These are phyloP conservation scores for Entamoeba dispar DNA, from an alignment of 208 protist genomes.

Conservation along the genomic window DNA sequence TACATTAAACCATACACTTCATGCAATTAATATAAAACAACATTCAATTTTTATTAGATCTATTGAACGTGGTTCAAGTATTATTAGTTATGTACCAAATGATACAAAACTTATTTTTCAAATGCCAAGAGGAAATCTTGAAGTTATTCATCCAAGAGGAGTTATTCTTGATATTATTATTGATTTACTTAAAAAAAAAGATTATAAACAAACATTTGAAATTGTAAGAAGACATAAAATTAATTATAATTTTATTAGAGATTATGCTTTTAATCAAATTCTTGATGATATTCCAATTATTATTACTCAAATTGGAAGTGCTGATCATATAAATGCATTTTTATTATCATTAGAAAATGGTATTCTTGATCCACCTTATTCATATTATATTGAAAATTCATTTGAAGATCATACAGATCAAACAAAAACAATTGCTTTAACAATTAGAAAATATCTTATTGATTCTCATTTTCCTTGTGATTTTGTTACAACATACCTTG, in stretches of 20 bases:
- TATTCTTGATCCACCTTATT: not conserved
- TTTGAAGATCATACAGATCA: not conserved
- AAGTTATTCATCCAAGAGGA: not conserved
- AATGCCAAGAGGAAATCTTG: not conserved
- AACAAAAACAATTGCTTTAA: not conserved
- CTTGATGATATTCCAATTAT: not conserved
- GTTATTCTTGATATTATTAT: not conserved
- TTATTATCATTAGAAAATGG: not conserved
- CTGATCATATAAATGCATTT: not conserved
- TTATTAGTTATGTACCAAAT: not conserved
- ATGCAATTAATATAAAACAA: not conserved
- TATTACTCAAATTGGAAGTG: not conserved
- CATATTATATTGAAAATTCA: not conserved
- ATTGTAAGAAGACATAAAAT: not conserved
- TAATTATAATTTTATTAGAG: not conserved
- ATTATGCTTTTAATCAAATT: not conserved
- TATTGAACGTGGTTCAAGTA: not conserved
- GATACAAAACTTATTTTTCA: not conserved
- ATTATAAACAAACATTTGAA: not conserved
- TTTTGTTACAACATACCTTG: not conserved
- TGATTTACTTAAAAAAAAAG: not conserved
- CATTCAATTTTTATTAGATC: not conserved
- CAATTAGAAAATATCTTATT: not conserved
- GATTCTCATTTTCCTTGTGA: not conserved
- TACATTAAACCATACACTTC: not conserved